Evolutionary conservation across 352 stramenopile species (phyloP).

Genomic region (Phytopythium cucurbitacearum): DNA sequence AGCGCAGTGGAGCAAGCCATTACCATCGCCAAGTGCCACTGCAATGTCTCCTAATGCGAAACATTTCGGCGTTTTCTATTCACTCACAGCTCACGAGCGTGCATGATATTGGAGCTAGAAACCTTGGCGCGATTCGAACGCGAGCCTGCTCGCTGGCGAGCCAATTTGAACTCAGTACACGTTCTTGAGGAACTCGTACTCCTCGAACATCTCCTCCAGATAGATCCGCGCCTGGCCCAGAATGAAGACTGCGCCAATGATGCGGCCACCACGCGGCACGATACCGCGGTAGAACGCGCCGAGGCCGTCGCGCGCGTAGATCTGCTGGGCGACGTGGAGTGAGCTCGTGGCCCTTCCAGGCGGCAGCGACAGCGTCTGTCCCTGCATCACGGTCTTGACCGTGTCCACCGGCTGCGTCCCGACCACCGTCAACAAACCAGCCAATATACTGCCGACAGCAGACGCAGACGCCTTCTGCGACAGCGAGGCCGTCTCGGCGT

Average conservation of each 20-base stretch:
- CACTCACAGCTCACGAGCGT: conserved; percentile 13
- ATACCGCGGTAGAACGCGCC: conserved; percentile 64
- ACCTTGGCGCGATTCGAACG: background rate
- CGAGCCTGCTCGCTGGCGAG: background rate
- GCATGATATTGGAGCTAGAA: background rate
- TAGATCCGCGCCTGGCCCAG: conserved; percentile 64
- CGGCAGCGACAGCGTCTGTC: conserved; percentile 51
- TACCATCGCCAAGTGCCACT: conserved; percentile 46
- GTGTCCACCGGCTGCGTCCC: conserved; percentile 81
- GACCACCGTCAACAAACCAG: conserved; percentile 68
- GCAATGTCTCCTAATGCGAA: conserved; percentile 35
- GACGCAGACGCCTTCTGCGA: conserved; percentile 65
- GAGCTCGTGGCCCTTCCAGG: conserved; percentile 31
- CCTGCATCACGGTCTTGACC: conserved; percentile 85
- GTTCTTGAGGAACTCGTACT: conserved; percentile 46
- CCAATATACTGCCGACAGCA: conserved; percentile 57
- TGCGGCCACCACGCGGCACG: conserved; percentile 66
- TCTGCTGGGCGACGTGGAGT: conserved; percentile 32
- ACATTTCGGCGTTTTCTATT: conserved; percentile 12
- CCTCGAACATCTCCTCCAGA: conserved; percentile 69
- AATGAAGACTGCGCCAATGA: conserved; percentile 83
- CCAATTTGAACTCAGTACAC: conserved; percentile 5
- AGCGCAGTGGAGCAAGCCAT: conserved; percentile 18
- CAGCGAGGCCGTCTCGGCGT: conserved; percentile 35
- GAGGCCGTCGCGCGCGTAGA: conserved; percentile 51